Base-by-base conservation (phyloP, 805 yeast species). In the Danielia oregonensis region DNA sequence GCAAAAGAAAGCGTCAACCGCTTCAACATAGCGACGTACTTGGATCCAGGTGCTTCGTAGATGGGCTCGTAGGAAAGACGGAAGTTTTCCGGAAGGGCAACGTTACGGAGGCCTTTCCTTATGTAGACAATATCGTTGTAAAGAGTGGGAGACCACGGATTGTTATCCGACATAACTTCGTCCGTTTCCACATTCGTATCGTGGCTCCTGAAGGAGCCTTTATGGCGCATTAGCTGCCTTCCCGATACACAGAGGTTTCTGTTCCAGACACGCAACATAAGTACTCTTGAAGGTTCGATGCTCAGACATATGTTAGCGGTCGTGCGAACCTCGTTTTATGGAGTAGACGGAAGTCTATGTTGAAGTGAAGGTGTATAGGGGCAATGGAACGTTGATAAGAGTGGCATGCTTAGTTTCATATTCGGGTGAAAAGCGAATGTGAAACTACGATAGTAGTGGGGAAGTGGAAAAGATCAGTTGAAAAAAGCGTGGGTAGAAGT, bases 1-100 rank as follows among this genome's bases (percentile, higher is more conserved):
- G 79, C 76, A 48, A 81, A 74, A 17, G 83, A 82, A 7, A 82
- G 48, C 2, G 84, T 65, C 36, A 81, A 63, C 42, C 87, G 56
- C 48, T 80, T 82, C 29, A 81, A 63, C 35, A 79, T 67, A 2
- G 84, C 75, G 2, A 82, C 77, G 37, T 79, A 78, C 30, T 74
- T 71, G 6, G 76, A 65, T 2, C 79, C 67, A 0, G 88, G 86
- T 0, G 83, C 77, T 32, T 68, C 74, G 48, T 84, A 84, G 17
- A 84, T 46, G 3, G 89, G 82, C 40, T 66, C 68, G 47, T 77
- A 72, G 2, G 84, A 77, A 5, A 79, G 59, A 33, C 86, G 59
- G 38, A 53, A 72, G 17, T 77, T 67, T 4, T 63, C 52, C 5
- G 79, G 79, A 16, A 83, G 52, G n/a, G 69, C 68, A 10, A 68